These are phyloP conservation scores for Colletotrichum sojae DNA, from an alignment of 2,329 filamentous ascomycete genomes.

Conservation along the genomic window DNA sequence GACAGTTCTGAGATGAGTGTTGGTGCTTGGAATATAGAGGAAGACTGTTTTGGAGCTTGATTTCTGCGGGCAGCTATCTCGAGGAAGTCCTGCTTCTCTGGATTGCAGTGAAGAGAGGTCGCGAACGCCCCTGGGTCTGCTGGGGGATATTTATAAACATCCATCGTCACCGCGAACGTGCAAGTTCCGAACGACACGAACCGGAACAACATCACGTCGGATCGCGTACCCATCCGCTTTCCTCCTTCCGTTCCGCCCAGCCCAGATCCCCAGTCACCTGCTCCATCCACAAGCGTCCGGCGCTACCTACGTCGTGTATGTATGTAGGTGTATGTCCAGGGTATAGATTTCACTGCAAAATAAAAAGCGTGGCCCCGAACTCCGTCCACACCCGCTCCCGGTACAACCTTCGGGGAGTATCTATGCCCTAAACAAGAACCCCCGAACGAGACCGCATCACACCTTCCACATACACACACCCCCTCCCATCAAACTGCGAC, in stretches of 20 bases:
- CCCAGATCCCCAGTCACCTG: slow-evolving; percentile 7
- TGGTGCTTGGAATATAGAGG: not conserved
- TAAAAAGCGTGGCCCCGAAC: not conserved
- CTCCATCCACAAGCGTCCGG: slow-evolving; percentile 5
- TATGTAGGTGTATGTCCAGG: too few species aligned
- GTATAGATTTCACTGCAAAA: too few species aligned
- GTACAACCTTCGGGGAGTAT: slow-evolving; percentile 7
- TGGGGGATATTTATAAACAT: not conserved
- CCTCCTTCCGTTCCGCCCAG: not conserved
- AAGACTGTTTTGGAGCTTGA: not conserved
- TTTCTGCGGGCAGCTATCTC: not conserved
- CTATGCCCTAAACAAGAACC: not conserved
- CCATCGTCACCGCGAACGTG: not conserved
- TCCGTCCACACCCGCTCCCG: slow-evolving; percentile 5
- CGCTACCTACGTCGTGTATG: not conserved
- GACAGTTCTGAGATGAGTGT: not conserved
- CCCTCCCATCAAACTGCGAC: too few species aligned
- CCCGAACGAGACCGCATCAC: not conserved
- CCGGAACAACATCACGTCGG: not conserved
- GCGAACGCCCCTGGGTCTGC: not conserved
- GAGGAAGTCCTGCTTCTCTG: slow-evolving; percentile 12
- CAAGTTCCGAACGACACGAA: not conserved
- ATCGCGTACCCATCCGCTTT: not conserved
- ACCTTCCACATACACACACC: not conserved
- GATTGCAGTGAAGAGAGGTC: not conserved